Evolutionary conservation across 2,329 filamentous ascomycete genomes (phyloP).

Genomic region (Pestalotiopsis sp.): DNA sequence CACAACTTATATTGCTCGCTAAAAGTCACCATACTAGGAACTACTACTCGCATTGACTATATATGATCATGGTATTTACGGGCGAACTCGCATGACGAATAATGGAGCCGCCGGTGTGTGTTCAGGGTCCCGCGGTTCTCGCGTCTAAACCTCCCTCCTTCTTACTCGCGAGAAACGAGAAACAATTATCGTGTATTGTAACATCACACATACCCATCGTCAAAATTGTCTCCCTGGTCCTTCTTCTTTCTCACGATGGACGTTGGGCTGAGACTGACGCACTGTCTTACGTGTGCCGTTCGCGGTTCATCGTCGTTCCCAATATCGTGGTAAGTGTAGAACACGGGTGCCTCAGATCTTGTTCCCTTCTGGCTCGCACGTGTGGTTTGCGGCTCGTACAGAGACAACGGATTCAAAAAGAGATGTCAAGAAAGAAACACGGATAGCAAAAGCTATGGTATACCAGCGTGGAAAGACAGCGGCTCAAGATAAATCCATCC

Average conservation of each 20-base stretch:
- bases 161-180: neutral
- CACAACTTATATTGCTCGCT: neutral
- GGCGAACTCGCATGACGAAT: neutral
- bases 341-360: neutral
- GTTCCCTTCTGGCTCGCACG: neutral
- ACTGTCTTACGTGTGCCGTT: constrained; percentile 7
- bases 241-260: neutral
- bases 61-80: neutral
- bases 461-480: neutral
- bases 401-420: neutral
- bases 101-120: neutral
- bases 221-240: neutral
- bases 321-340: neutral
- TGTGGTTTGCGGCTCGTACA: neutral
- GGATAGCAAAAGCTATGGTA: neutral
- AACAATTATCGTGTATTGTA: neutral
- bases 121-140: neutral
- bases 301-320: neutral
- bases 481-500: neutral
- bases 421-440: neutral
- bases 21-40: neutral
- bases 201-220: neutral
- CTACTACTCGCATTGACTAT: neutral
- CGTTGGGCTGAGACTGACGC: neutral
- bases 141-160: neutral